phyloP scores from a whole-genome alignment of 768 basidiomycete genomes.

The Kwoniella europaea region DNA sequence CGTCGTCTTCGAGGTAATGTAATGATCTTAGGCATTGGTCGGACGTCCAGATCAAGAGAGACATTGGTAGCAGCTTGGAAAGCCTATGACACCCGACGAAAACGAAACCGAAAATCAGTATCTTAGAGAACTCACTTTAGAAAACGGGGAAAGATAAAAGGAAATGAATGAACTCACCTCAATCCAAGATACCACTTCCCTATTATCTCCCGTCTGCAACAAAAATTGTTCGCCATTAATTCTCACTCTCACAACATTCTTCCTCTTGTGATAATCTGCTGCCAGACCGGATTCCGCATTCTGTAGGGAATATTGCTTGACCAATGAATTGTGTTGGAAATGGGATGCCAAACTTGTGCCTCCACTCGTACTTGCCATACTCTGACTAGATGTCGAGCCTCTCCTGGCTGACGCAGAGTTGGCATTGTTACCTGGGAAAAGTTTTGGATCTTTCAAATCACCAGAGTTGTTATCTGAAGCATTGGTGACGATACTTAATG shows the following conservation, averaged over 20 bases:
- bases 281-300: slow-evolving; percentile 91
- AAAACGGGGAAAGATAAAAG: no score
- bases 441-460: slow-evolving; percentile 34
- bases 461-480: slow-evolving; percentile 3
- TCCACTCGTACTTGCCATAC: not conserved
- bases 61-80: slow-evolving; percentile 92
- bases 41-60: slow-evolving; percentile 85
- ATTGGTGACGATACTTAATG: slow-evolving; percentile 19
- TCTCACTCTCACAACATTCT: slow-evolving; percentile 88
- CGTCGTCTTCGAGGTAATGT: slow-evolving; percentile 54
- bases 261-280: slow-evolving; percentile 90
- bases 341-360: slow-evolving; percentile 36
- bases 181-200: slow-evolving; percentile 90
- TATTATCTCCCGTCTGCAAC: slow-evolving; percentile 81
- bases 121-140: no score
- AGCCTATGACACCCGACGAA: slow-evolving; percentile 61
- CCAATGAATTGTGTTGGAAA: slow-evolving; percentile 61
- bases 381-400: slow-evolving; percentile 19
- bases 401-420: slow-evolving; percentile 19
- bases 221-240: slow-evolving; percentile 97
- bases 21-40: slow-evolving; percentile 84
- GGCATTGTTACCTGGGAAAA: slow-evolving; percentile 29
- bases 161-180: slow-evolving; percentile 66
- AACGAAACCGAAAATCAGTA: not conserved
- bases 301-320: slow-evolving; percentile 80